A percentile compares a stretch with the other conserved stretches of the same genome.
Conservation (phyloP, 768 basidiomycete species). For the Lyophyllum decastes region DNA sequence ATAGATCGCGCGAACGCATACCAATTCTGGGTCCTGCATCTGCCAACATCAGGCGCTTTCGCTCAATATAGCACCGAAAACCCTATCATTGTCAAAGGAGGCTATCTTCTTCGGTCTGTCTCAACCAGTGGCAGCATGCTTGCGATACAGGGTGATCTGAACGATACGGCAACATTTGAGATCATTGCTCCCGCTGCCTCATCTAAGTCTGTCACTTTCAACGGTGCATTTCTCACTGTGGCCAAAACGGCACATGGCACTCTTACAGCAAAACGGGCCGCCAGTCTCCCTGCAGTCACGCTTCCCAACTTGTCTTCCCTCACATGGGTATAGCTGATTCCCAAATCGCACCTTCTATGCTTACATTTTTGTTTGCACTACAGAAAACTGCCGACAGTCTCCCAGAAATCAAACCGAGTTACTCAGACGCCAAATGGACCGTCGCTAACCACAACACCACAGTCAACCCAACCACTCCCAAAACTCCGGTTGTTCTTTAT, state of each 20-base stretch:
- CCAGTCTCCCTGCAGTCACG: constrained; percentile 32
- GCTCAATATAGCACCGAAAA: constrained; percentile 39
- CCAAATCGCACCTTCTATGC: background rate
- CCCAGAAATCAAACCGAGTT: constrained; percentile 40
- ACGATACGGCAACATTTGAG: constrained; percentile 43
- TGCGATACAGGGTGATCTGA: constrained; percentile 45
- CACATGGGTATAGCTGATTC: constrained; percentile 33
- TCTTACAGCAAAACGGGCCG: constrained; percentile 30
- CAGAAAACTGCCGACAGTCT: constrained; percentile 45
- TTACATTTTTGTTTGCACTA: background rate
- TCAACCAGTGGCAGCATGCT: constrained; percentile 35
- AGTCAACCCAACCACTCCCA: constrained; percentile 37
- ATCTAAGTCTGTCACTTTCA: constrained; percentile 43
- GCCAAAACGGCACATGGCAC: constrained; percentile 44
- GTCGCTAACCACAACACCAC: constrained; percentile 41
- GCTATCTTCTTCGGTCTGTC: constrained; percentile 46
- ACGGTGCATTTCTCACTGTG: constrained; percentile 34
- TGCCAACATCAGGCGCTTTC: constrained; percentile 36
- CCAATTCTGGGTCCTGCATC: constrained; percentile 52
- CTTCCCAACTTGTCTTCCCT: constrained; percentile 35
- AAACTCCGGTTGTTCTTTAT: constrained; percentile 44
- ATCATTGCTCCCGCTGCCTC: constrained; percentile 44
- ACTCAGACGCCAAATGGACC: constrained; percentile 45
- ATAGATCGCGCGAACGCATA: constrained; percentile 51
- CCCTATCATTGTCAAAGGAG: constrained; percentile 49